Evolutionary conservation across 2,329 filamentous ascomycete species (phyloP).

Genomic region (Apiospora arundinis): DNA sequence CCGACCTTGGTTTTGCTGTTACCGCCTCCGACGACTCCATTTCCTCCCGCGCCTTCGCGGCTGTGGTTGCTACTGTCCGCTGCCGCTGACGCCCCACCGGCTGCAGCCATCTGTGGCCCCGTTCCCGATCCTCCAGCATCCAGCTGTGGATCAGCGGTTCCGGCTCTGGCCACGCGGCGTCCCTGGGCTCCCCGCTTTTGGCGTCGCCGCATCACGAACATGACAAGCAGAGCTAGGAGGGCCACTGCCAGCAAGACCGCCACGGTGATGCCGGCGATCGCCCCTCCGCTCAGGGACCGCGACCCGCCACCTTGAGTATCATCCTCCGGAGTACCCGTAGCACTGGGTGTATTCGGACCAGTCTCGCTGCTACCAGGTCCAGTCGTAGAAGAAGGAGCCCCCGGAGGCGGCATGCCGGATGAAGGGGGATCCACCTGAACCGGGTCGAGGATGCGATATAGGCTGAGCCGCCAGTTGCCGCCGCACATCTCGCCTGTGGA

Average conservation of each 20-base stretch:
- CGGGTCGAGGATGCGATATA: background rate
- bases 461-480: background rate
- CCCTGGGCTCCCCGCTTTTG: background rate
- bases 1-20: background rate
- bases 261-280: background rate
- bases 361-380: background rate
- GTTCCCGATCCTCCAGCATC: background rate
- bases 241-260: background rate
- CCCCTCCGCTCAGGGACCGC: background rate
- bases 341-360: background rate
- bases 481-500: constrained; percentile 3
- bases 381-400: background rate
- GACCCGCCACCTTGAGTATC: background rate
- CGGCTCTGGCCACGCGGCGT: background rate
- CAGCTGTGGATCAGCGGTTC: background rate
- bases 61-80: background rate
- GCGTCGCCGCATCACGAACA: background rate
- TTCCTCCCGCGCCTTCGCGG: background rate
- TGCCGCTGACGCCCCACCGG: background rate
- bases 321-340: background rate
- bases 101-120: background rate
- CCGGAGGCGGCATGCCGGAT: background rate
- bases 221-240: background rate
- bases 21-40: background rate
- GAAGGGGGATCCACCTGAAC: background rate